Evolutionary conservation across 164 flowering plant genomes (phyloP).

Genomic region (Sextonia rubra): DNA sequence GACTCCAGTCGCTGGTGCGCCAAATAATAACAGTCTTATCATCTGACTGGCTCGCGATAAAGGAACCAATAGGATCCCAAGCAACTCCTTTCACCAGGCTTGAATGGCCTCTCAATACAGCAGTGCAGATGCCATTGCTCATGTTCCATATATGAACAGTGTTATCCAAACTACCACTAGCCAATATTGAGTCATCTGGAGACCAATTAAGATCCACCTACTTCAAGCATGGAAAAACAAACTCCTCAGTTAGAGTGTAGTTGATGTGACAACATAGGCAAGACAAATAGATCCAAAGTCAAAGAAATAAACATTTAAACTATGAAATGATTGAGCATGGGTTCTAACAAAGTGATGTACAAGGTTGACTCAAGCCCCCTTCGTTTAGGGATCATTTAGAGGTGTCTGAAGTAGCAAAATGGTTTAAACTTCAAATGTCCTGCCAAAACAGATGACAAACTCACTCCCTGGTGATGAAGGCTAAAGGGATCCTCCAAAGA

Average conservation of each 20-base stretch:
- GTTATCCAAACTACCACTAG: slow-evolving; percentile 95
- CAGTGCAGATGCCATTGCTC: slow-evolving; percentile 89
- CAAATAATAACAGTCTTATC: slow-evolving; percentile 98
- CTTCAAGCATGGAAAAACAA: slow-evolving; percentile 59
- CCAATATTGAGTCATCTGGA: slow-evolving; percentile 92
- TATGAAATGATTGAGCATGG: neutral
- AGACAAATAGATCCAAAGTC: neutral
- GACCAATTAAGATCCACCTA: slow-evolving; percentile 99
- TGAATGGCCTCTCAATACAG: slow-evolving; percentile 97
- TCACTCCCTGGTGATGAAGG: too few relatives aligned
- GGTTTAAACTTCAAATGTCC: too few relatives aligned
- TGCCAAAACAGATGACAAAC: too few relatives aligned
- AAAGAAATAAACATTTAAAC: neutral
- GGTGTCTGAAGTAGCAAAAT: neutral
- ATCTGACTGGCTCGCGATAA: slow-evolving; percentile 98
- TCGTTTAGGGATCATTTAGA: neutral
- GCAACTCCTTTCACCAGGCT: slow-evolving; percentile 99
- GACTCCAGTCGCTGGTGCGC: slow-evolving; percentile 99
- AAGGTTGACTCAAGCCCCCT: neutral
- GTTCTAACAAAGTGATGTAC: too few relatives aligned
- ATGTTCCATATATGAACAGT: slow-evolving; percentile 95
- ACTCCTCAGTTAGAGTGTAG: slow-evolving; percentile 32
- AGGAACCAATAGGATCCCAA: slow-evolving; percentile 99
- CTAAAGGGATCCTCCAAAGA: too few relatives aligned
- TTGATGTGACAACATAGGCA: neutral